These are phyloP conservation scores for Metarhizium brunneum DNA, from an alignment of 2,329 filamentous ascomycete genomes.

Conservation along the genomic window DNA sequence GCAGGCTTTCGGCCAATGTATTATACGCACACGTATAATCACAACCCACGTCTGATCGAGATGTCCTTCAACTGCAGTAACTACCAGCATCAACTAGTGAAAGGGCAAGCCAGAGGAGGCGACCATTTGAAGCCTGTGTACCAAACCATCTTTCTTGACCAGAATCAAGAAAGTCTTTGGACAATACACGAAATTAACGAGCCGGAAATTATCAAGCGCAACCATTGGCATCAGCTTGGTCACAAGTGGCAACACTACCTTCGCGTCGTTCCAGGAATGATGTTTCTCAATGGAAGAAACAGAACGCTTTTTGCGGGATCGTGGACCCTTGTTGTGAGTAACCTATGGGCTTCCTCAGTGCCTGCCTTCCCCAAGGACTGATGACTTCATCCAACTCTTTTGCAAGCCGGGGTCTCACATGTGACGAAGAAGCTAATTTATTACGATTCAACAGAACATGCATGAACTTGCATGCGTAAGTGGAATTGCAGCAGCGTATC, in stretches of 20 bases:
- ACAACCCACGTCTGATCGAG: conserved; percentile 49
- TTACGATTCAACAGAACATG: conserved; percentile 37
- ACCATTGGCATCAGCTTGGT: conserved; percentile 62
- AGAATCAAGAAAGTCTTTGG: conserved; percentile 46
- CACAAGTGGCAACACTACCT: conserved; percentile 56
- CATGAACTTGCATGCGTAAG: conserved; percentile 64
- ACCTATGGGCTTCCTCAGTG: conserved; percentile 2
- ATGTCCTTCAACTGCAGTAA: conserved; percentile 71
- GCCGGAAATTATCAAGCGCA: conserved; percentile 49
- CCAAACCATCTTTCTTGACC: conserved; percentile 60
- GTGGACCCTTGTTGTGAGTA: conserved; percentile 59
- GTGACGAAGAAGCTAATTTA: not conserved
- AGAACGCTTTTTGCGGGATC: conserved; percentile 54
- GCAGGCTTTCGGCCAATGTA: conserved; percentile 56
- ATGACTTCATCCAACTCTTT: not conserved
- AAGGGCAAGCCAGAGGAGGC: conserved; percentile 12
- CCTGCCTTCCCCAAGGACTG: conserved; percentile 7
- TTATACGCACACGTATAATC: conserved; percentile 49
- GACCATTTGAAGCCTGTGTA: conserved; percentile 50
- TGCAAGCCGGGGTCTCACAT: not conserved
- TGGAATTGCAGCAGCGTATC: conserved; percentile 62
- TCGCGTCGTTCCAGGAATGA: conserved; percentile 60
- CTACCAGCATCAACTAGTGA: conserved; percentile 63
- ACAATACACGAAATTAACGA: conserved; percentile 49
- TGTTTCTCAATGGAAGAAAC: conserved; percentile 59